Conservation (phyloP, 1,284 basidiomycete genomes). For the Sporisorium exsertum region DNA sequence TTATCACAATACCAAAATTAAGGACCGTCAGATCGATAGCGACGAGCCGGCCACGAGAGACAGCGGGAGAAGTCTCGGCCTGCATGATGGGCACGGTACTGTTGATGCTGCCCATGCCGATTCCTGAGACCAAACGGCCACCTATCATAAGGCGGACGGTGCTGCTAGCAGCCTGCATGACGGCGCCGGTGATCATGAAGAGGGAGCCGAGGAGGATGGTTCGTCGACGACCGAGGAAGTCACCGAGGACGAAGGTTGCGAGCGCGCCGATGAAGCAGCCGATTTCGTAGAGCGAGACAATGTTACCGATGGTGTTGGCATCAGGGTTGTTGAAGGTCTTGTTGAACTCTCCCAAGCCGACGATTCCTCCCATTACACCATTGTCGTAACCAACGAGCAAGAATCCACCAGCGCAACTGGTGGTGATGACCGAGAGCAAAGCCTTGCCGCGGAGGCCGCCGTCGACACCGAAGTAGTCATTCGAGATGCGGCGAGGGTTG, state of each 20-base stretch:
- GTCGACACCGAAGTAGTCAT: constrained; percentile 40
- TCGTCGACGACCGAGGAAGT: constrained; percentile 37
- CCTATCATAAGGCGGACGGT: constrained; percentile 75
- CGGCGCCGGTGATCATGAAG: constrained; percentile 77
- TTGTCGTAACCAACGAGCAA: constrained; percentile 45
- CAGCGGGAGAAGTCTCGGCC: constrained; percentile 76
- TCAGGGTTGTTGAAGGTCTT: constrained; percentile 49
- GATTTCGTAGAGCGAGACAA: constrained; percentile 52
- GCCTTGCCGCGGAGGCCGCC: constrained; percentile 40
- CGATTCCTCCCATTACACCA: constrained; percentile 40
- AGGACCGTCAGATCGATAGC: constrained; percentile 79
- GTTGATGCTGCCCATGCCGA: constrained; percentile 79
- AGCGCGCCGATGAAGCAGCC: constrained; percentile 50
- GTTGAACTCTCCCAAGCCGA: constrained; percentile 30
- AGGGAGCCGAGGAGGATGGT: constrained; percentile 56
- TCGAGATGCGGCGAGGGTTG: constrained; percentile 36
- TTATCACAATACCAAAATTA: constrained; percentile 78
- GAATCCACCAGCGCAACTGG: constrained; percentile 40
- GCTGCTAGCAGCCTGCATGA: constrained; percentile 75
- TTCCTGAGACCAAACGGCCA: constrained; percentile 76
- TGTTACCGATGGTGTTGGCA: constrained; percentile 50
- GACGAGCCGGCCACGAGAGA: constrained; percentile 76
- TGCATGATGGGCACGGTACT: constrained; percentile 76
- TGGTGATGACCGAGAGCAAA: constrained; percentile 41
- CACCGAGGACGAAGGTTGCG: constrained; percentile 42